phyloP scores from a whole-genome alignment of 805 yeast genomes.

The Candida nonsorbophila region DNA sequence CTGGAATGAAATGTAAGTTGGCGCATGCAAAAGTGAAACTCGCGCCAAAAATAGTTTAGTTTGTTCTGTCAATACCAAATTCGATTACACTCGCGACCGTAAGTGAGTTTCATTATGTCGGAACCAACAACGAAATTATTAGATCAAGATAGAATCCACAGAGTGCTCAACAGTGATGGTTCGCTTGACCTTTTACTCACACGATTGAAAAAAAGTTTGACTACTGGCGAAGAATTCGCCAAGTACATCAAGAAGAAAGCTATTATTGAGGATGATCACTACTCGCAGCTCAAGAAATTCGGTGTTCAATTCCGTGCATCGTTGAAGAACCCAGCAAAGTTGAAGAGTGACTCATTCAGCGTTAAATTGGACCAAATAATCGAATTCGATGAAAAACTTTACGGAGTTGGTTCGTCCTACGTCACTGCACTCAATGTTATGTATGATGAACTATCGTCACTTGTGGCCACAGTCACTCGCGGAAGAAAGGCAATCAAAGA shows the following conservation, averaged over 20 bases:
- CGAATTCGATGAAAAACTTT: constrained; percentile 70
- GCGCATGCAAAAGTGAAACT: no score
- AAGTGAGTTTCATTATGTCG: constrained; percentile 5
- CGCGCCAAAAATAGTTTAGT: no score
- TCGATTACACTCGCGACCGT: no score
- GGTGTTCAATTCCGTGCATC: constrained; percentile 49
- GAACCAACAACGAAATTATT: constrained; percentile 6
- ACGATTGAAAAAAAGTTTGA: constrained; percentile 73
- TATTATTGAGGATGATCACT: constrained; percentile 71
- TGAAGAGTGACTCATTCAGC: constrained; percentile 64
- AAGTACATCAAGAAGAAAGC: constrained; percentile 76
- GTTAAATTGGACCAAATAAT: constrained; percentile 62
- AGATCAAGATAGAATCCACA: constrained; percentile 31
- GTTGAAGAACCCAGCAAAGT: constrained; percentile 37
- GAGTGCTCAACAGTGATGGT: constrained; percentile 61
- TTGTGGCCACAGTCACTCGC: constrained; percentile 64
- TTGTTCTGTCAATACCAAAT: no score
- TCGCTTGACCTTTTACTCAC: constrained; percentile 69
- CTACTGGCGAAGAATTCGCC: constrained; percentile 81
- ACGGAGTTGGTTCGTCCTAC: constrained; percentile 66
- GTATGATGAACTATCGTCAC: constrained; percentile 76
- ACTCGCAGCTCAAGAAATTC: constrained; percentile 66
- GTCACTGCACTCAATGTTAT: constrained; percentile 76
- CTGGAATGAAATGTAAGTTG: no score
- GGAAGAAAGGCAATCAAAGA: constrained; percentile 78